Percentiles rank a stretch among this genome's conserved stretches.
Conservation (phyloP, 2,329 filamentous ascomycete species). For the Ceratocystis albifundus region DNA sequence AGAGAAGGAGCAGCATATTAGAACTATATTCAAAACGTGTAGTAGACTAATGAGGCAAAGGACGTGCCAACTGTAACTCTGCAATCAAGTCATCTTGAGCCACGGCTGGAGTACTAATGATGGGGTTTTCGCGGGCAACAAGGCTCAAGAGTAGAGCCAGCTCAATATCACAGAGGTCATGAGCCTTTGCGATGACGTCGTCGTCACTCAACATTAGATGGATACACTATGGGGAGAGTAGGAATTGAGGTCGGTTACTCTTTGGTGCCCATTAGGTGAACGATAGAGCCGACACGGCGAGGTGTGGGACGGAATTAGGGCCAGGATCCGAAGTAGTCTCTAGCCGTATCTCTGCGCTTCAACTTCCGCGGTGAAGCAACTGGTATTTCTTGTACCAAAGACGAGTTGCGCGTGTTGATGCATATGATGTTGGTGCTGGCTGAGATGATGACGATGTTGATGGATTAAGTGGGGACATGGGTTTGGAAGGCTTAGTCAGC, state of each 20-base stretch:
- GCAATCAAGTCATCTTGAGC: conserved; percentile 49
- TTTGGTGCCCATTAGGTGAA: not conserved
- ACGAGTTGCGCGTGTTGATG: not conserved
- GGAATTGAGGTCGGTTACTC: conserved; percentile 4
- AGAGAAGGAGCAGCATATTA: not conserved
- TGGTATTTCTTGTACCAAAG: not conserved
- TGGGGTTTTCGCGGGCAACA: conserved; percentile 71
- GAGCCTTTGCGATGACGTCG: conserved; percentile 55
- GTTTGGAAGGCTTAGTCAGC: not conserved
- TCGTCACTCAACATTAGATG: conserved; percentile 49
- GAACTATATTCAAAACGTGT: not conserved
- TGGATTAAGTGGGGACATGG: conserved; percentile 1
- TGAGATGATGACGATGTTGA: not conserved
- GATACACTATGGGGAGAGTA: conserved; percentile 13
- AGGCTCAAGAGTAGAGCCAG: conserved; percentile 75
- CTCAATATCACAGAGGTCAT: conserved; percentile 74
- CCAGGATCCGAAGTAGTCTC: not conserved
- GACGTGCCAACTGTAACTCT: conserved; percentile 56
- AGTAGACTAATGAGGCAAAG: not conserved
- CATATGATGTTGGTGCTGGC: not conserved
- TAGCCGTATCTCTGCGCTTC: not conserved
- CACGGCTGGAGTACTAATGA: conserved; percentile 62
- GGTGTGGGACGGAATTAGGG: not conserved
- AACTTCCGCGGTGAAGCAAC: not conserved
- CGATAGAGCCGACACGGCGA: not conserved